Conservation (phyloP, 2,329 filamentous ascomycete genomes). For the Sclerotinia nivalis region DNA sequence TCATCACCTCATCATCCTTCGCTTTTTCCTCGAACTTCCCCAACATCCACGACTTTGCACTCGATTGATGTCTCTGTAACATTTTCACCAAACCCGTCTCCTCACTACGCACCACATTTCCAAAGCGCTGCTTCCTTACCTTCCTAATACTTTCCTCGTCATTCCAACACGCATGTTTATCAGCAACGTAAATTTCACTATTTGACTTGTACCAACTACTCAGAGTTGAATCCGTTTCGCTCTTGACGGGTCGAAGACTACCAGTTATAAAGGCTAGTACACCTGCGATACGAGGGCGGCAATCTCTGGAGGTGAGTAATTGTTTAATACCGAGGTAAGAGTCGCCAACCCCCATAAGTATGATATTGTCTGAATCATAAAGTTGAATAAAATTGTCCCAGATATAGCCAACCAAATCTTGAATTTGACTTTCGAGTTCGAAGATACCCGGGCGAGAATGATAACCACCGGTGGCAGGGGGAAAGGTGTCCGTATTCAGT, state of each 20-base stretch:
- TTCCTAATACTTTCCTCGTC: slow-evolving; percentile 61
- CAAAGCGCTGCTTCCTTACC: slow-evolving; percentile 61
- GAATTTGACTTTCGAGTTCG: slow-evolving; percentile 53
- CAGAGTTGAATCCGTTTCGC: slow-evolving; percentile 71
- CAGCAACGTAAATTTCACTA: slow-evolving; percentile 76
- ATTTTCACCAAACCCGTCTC: slow-evolving; percentile 53
- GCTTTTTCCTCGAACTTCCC: slow-evolving; percentile 27
- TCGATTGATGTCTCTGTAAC: slow-evolving; percentile 56
- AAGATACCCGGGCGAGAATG: slow-evolving; percentile 50
- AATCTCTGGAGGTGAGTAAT: slow-evolving; percentile 73
- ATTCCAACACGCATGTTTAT: slow-evolving; percentile 74
- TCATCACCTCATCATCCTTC: slow-evolving; percentile 25
- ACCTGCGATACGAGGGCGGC: slow-evolving; percentile 67
- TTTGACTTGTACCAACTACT: slow-evolving; percentile 82
- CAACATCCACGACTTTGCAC: slow-evolving; percentile 54
- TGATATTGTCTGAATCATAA: slow-evolving; percentile 66
- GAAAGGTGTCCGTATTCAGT: slow-evolving; percentile 14
- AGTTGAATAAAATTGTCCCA: slow-evolving; percentile 98
- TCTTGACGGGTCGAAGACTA: slow-evolving; percentile 73
- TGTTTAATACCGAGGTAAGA: slow-evolving; percentile 83
- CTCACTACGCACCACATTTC: slow-evolving; percentile 55
- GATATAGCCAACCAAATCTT: slow-evolving; percentile 78
- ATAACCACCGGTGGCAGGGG: slow-evolving; percentile 9
- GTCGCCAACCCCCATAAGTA: slow-evolving; percentile 86
- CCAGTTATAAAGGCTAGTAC: slow-evolving; percentile 82